Evolutionary conservation across 2,329 filamentous ascomycete species (phyloP).

Genomic region (Cladophialophora psammophila): DNA sequence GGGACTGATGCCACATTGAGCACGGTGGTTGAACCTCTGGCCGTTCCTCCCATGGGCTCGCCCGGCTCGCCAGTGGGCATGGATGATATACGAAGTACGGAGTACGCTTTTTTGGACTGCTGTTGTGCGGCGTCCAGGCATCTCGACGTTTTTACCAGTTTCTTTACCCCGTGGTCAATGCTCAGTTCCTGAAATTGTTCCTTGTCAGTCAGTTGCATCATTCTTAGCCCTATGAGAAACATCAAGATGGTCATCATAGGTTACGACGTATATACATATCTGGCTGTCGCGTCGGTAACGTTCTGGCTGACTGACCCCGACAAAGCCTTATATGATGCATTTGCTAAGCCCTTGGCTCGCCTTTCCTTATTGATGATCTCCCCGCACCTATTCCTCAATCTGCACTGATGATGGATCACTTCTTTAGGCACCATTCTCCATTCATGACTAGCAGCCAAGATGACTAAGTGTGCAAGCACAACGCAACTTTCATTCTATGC

Average conservation of each 20-base stretch:
- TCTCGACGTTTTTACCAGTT: no score
- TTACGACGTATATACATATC: not conserved
- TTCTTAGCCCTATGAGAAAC: not conserved
- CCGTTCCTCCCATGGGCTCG: no score
- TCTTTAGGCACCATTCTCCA: not conserved
- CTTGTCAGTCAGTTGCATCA: not conserved
- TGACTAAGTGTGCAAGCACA: not conserved
- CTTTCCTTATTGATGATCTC: not conserved
- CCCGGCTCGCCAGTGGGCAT: no score
- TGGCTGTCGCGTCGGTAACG: not conserved
- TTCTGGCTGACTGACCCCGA: not conserved
- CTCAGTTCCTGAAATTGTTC: not conserved
- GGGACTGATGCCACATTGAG: not conserved
- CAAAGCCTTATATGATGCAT: not conserved
- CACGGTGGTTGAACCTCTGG: not conserved
- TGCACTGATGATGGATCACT: not conserved
- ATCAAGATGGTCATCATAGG: not conserved
- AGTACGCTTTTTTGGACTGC: no score
- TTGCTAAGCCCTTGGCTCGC: not conserved
- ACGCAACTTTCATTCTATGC: not conserved
- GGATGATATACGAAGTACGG: no score
- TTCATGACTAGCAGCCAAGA: not conserved
- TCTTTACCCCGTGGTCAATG: not conserved
- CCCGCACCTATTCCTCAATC: not conserved
- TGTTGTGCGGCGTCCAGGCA: no score